Evolutionary conservation across 1,284 basidiomycete species (phyloP), one percentile per base, ranked within the genome.

Genomic region (Ceratobasidium papillatum): DNA sequence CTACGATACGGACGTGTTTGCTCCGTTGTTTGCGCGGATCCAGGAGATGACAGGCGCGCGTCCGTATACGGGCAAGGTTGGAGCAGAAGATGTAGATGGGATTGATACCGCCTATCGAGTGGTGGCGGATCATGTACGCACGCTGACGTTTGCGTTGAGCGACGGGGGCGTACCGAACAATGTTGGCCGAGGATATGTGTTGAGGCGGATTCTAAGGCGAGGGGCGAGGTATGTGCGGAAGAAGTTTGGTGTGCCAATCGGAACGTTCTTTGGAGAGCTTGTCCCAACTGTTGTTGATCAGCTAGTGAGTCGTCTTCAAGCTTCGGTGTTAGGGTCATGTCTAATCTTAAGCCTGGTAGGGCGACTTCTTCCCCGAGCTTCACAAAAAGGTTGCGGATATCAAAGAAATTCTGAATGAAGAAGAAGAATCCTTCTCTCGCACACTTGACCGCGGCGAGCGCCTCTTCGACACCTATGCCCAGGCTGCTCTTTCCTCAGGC

Each of bases 71-170:
- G 98, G 98, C 77, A 94, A 91, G 80, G 94, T 99, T 77, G 96
- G 97, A 68, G 89, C 88, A n/a, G 95, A 98, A 41, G 97, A 99
- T 82, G 85, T 84, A 49, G 96, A 98, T 81, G 97, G 96, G 7
- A 92, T 99, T 76, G 97, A 99, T 82, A 99, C 95, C 68, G 97
- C 97, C 25, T 99, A 99, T 84, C 91, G 97, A 76, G 94, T 99
- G 66, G 91, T 99, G 69, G 96, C 97, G 3, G 97, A 99, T 83
- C 97, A 99, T 82, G 93, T 98, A 54, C 89, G 98, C 75, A 99
- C 98, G 2, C 85, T 99, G 76, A 96, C 95, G 0, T 95, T 99
- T 80, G 97, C 98, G 45, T 88, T 99, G 78, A 95, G 94, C 76
- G 98, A 99, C 80, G 97, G 97, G 45, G 97, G 98, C 77, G 90